Percentiles rank a stretch among this genome's conserved stretches.
phyloP scores from a whole-genome alignment of 331 rosid species.

The Saraca asoca region DNA sequence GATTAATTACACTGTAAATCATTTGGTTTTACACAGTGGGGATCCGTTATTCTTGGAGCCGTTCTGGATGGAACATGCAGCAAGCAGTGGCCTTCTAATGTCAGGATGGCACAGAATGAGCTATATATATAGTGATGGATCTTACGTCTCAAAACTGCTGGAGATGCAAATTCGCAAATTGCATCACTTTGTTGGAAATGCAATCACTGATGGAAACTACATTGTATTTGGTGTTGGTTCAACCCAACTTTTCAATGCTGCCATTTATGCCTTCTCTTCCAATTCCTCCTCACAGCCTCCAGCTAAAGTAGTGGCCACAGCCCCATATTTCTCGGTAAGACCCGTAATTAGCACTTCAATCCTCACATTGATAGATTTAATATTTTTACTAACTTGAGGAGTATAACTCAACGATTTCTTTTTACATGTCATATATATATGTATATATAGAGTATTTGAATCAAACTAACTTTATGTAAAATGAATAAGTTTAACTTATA shows the following conservation, averaged over 20 bases:
- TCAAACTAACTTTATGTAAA: no score
- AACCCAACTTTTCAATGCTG: conserved; percentile 45
- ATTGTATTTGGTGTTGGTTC: conserved; percentile 46
- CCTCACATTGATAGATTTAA: no score
- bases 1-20: no score
- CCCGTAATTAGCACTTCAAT: no score
- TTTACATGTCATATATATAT: no score
- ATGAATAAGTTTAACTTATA: no score
- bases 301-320: conserved; percentile 30
- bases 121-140: background rate
- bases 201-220: conserved; percentile 38
- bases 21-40: conserved; percentile 33
- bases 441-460: no score
- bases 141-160: conserved; percentile 28
- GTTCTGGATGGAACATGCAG: conserved; percentile 44
- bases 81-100: conserved; percentile 35
- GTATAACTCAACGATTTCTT: no score
- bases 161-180: conserved; percentile 35
- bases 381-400: no score
- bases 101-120: conserved; percentile 54
- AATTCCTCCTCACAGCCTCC: conserved; percentile 32
- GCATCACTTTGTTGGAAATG: conserved; percentile 42
- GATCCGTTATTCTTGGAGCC: conserved; percentile 49
- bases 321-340: conserved; percentile 39
- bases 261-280: conserved; percentile 36